Conservation (phyloP, 345 rosid species). For the Hirschfeldia incana region DNA sequence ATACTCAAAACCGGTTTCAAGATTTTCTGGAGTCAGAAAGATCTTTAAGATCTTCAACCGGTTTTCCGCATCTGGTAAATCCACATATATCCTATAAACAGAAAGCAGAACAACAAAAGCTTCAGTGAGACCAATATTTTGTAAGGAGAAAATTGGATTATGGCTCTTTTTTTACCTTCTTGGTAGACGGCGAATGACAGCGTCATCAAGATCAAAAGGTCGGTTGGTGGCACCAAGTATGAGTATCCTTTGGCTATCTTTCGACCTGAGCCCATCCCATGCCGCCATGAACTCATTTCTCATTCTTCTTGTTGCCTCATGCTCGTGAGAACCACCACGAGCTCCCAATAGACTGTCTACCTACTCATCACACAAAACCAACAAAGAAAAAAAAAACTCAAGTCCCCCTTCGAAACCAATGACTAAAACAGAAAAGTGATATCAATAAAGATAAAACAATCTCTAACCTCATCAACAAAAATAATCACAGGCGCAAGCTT, state of each 20-base stretch:
- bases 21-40: conserved; percentile 68
- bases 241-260: conserved; percentile 93
- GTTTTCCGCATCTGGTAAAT: conserved; percentile 90
- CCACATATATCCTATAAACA: conserved; percentile 76
- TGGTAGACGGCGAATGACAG: conserved; percentile 95
- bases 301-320: conserved; percentile 98
- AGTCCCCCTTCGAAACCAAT: background rate
- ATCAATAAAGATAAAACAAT: conserved; percentile 4
- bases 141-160: background rate
- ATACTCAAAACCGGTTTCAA: conserved; percentile 58
- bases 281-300: conserved; percentile 99
- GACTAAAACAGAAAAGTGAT: background rate
- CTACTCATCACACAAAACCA: conserved; percentile 37
- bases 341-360: conserved; percentile 98
- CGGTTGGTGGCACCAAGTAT: conserved; percentile 98
- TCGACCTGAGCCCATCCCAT: conserved; percentile 97
- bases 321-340: conserved; percentile 94
- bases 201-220: conserved; percentile 99
- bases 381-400: background rate
- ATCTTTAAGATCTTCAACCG: conserved; percentile 83
- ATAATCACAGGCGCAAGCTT: conserved; percentile 91
- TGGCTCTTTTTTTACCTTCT: conserved; percentile 61
- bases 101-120: conserved; percentile 17
- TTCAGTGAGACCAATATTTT: conserved; percentile 8
- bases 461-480: conserved; percentile 93